Conservation (phyloP, 345 rosid genomes). For the Aegle marmelos region DNA sequence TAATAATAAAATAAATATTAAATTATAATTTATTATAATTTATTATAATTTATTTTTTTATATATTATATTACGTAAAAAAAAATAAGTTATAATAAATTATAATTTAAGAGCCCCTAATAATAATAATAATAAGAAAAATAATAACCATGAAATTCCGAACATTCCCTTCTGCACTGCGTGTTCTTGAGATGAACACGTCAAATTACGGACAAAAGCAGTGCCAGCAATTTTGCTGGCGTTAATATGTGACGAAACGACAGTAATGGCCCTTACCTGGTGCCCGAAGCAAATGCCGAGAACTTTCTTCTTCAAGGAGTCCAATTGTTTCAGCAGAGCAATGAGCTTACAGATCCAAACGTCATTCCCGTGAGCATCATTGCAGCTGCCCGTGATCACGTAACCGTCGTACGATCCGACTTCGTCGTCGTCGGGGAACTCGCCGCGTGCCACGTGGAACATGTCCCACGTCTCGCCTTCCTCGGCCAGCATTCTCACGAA, state of each 20-base stretch:
- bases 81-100: too few relatives aligned
- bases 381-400: conserved; percentile 67
- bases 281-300: conserved; percentile 79
- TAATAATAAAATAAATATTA: too few relatives aligned
- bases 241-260: background rate
- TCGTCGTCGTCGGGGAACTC: conserved; percentile 55
- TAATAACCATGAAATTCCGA: too few relatives aligned
- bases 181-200: too few relatives aligned
- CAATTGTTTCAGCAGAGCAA: conserved; percentile 42
- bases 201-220: too few relatives aligned
- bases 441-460: conserved; percentile 37
- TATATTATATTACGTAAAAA: too few relatives aligned
- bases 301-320: conserved; percentile 49
- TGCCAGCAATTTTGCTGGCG: too few relatives aligned
- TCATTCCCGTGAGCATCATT: conserved; percentile 62
- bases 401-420: conserved; percentile 48
- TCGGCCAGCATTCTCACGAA: conserved; percentile 49
- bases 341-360: conserved; percentile 52
- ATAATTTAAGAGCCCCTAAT: too few relatives aligned
- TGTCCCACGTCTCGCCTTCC: conserved; percentile 64
- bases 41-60: too few relatives aligned
- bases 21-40: too few relatives aligned
- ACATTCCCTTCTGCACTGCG: too few relatives aligned
- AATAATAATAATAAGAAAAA: too few relatives aligned
- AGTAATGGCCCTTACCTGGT: conserved; percentile 43